A percentile compares a stretch with the other conserved stretches of the same genome.
phyloP scores from a whole-genome alignment of 108 stramenopile genomes.

The Aurantiochytrium sp. region DNA sequence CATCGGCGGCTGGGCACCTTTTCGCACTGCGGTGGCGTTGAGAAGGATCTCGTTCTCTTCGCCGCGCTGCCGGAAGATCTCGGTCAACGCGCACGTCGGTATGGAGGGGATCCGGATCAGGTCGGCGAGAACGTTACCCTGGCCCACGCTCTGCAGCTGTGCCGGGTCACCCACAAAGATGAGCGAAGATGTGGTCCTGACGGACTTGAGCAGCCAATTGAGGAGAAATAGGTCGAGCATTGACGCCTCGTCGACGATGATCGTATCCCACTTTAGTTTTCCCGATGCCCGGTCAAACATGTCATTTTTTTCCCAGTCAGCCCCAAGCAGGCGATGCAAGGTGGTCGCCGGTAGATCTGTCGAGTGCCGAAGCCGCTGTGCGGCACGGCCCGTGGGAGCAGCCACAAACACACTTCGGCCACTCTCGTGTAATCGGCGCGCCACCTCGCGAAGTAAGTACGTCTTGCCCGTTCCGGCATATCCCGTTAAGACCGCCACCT shows the following conservation, averaged over 20 bases:
- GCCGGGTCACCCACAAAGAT: constrained; percentile 10
- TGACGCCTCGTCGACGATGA: constrained; percentile 26
- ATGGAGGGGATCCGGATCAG: not conserved
- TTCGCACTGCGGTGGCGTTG: not conserved
- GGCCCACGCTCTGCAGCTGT: constrained; percentile 26
- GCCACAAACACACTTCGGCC: not conserved
- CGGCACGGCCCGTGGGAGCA: not conserved
- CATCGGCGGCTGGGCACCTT: not conserved
- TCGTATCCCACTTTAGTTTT: not conserved
- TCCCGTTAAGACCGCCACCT: not conserved
- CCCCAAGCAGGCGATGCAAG: not conserved
- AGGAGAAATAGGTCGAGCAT: not conserved
- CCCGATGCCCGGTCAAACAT: not conserved
- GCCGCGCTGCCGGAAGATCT: not conserved
- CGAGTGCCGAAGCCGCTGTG: not conserved
- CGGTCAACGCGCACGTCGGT: not conserved
- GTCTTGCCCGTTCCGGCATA: not conserved
- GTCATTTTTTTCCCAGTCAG: not conserved
- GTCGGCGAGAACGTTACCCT: not conserved
- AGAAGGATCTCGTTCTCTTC: not conserved
- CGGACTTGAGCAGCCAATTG: not conserved
- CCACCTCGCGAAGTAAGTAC: not conserved
- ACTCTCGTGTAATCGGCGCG: not conserved
- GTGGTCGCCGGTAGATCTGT: not conserved
- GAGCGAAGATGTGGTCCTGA: not conserved